phyloP scores from a whole-genome alignment of 2,329 filamentous ascomycete species.

The Diplodia scrobiculata region DNA sequence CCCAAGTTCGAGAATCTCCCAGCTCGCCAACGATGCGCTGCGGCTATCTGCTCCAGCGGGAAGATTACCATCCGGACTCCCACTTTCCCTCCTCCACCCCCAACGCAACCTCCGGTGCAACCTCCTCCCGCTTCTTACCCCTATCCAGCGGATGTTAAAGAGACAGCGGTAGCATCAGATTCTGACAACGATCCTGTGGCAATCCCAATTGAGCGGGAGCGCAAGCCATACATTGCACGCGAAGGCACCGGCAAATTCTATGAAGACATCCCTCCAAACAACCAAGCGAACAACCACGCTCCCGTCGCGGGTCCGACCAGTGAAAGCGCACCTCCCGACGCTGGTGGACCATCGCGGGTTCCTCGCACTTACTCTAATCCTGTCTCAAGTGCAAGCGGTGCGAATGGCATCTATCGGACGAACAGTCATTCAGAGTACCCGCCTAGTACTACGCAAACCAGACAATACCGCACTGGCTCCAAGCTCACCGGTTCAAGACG shows the following conservation, averaged over 20 bases:
- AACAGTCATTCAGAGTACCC: slow-evolving; percentile 34
- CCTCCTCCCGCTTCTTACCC: slow-evolving; percentile 39
- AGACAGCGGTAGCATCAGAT: slow-evolving; percentile 42
- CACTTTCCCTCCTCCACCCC: slow-evolving; percentile 41
- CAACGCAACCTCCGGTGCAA: slow-evolving; percentile 30
- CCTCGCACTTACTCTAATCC: slow-evolving; percentile 41
- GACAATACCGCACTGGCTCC: slow-evolving; percentile 35
- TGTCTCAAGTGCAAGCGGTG: slow-evolving; percentile 34
- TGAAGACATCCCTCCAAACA: slow-evolving; percentile 37
- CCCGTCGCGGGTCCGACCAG: slow-evolving; percentile 34
- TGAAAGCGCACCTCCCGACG: slow-evolving; percentile 32
- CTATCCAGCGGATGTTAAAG: slow-evolving; percentile 34
- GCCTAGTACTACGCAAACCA: slow-evolving; percentile 32
- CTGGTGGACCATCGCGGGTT: slow-evolving; percentile 35
- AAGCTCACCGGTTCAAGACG: slow-evolving; percentile 35
- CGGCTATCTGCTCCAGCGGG: slow-evolving; percentile 58
- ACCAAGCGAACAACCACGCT: slow-evolving; percentile 29
- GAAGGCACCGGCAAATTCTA: slow-evolving; percentile 63
- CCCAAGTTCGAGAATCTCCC: slow-evolving; percentile 61
- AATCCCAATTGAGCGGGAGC: slow-evolving; percentile 64
- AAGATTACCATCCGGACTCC: slow-evolving; percentile 42
- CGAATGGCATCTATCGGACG: slow-evolving; percentile 5
- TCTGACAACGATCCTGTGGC: slow-evolving; percentile 47
- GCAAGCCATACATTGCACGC: slow-evolving; percentile 64
- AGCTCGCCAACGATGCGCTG: slow-evolving; percentile 62